Base-by-base conservation (phyloP, 1,139 yeast genomes). In the Geotrichum carabidarum region DNA sequence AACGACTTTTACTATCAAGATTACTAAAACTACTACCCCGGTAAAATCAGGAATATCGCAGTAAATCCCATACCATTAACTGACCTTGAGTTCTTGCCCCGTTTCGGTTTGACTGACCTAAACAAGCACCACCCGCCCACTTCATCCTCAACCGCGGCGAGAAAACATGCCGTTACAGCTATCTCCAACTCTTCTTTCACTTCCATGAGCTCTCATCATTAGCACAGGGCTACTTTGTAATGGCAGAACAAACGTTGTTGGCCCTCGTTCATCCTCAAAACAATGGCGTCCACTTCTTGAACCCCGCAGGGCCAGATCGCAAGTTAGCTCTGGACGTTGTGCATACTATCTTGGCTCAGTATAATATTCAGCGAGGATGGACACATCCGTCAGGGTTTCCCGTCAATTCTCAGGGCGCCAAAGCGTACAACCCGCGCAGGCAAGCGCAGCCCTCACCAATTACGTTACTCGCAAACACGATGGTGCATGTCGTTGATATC, bases 221-320 rank as follows among this genome's bases (percentile, higher is more conserved):
- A 22, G 27, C 27, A 34, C 36, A 9, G 11, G n/a, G 36, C 36
- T 12, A 34, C n/a, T 12, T 34, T 12, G 17, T 12, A 15, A 40
- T 40, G 43, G 12, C 34, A 12, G 44, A 12, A 8, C 32, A 42
- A 14, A 12, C 41, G 42, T 41, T 45, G 6, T 11, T 36, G 22
- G 15, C 49, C 12, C 42, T 48, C 6, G 15, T 41, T 12, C 45
- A 41, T n/a, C 46, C 51, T 4, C 41, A 34, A 31, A 48, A 41
- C 51, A 48, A 48, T 18, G 51, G 51, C 31, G 38, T 48, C n/a
- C 44, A 34, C 30, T 41, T 48, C 36, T 40, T 48, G 18, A 15
- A 38, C 9, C 30, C 37, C 11, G 14, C 36, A 1, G 49, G 42
- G 32, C 40, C 49, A 18, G 41, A 45, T 36, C 40, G 49, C 31